Evolutionary conservation across 257 asterid species (phyloP).

Genomic region (Solanum megistacrolobum): DNA sequence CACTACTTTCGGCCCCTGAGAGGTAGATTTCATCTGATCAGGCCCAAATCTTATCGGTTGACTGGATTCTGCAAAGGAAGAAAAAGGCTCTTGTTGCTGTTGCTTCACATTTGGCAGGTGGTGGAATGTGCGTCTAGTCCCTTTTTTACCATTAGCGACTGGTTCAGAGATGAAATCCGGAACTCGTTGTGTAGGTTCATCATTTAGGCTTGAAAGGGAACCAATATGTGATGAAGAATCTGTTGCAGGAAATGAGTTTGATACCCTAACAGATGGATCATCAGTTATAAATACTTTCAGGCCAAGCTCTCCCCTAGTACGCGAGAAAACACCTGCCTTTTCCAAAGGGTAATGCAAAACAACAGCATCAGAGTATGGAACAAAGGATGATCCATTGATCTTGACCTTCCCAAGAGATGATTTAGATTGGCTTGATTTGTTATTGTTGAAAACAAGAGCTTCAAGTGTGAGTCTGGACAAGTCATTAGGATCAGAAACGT

Average conservation of each 20-base stretch:
- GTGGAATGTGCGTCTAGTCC: constrained; percentile 31
- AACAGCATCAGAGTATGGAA: constrained; percentile 64
- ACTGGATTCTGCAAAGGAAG: constrained; percentile 15
- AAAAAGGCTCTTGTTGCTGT: constrained; percentile 18
- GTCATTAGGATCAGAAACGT: constrained; percentile 44
- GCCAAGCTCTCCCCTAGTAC: constrained; percentile 72
- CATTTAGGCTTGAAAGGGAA: constrained; percentile 22
- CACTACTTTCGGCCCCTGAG: constrained; percentile 30
- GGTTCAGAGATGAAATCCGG: constrained; percentile 12
- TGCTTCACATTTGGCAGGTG: constrained; percentile 39
- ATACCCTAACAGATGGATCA: constrained; percentile 46
- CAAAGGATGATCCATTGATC: constrained; percentile 52
- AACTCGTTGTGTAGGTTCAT: constrained; percentile 13
- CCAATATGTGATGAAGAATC: constrained; percentile 28
- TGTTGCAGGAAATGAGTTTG: constrained; percentile 29
- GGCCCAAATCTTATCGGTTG: constrained; percentile 26
- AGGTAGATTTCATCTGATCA: constrained; percentile 46
- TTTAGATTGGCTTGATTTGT: constrained; percentile 30
- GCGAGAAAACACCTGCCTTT: constrained; percentile 52
- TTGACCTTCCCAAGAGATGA: constrained; percentile 69
- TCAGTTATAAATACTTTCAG: constrained; percentile 61
- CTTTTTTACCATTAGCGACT: constrained; percentile 22
- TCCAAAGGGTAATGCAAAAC: constrained; percentile 71
- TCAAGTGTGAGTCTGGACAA: constrained; percentile 51
- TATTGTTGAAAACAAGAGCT: constrained; percentile 55